A percentile compares a stretch with the other conserved stretches of the same genome.
Evolutionary conservation across 805 yeast species (phyloP).

Genomic region (Monosporozyma servazzii): DNA sequence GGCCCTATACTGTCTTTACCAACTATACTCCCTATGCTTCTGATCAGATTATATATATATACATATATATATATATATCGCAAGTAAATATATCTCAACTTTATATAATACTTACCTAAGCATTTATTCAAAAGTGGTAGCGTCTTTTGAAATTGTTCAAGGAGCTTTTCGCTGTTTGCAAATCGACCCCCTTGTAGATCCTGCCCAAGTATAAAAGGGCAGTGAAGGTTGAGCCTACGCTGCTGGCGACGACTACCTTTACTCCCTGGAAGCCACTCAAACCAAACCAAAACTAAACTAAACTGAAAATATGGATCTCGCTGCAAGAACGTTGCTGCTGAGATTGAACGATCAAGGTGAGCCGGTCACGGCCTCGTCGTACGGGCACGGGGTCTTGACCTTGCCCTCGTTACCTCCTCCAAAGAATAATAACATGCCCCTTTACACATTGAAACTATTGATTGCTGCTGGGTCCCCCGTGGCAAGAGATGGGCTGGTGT

Average conservation of each 20-base stretch:
- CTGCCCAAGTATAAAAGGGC: neutral
- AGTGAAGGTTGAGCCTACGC: too few relatives aligned
- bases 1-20: slow-evolving; percentile 24
- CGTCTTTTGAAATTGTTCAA: too few relatives aligned
- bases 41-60: neutral
- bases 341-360: slow-evolving; percentile 31
- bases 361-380: slow-evolving; percentile 24
- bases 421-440: slow-evolving; percentile 33
- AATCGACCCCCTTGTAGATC: neutral
- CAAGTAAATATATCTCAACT: too few relatives aligned
- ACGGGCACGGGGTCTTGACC: slow-evolving; percentile 33
- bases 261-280: too few relatives aligned
- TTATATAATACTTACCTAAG: too few relatives aligned
- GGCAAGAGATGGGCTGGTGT: slow-evolving; percentile 58
- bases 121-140: too few relatives aligned
- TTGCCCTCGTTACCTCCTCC: slow-evolving; percentile 35
- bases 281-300: too few relatives aligned
- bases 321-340: slow-evolving; percentile 26
- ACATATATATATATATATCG: neutral
- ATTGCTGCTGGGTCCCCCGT: slow-evolving; percentile 70
- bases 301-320: neutral
- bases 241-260: too few relatives aligned
- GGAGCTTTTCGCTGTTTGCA: neutral
- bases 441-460: slow-evolving; percentile 47
- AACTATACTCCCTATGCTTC: slow-evolving; percentile 16